Evolutionary conservation across 2,329 filamentous ascomycete species (phyloP), one percentile per base, ranked within the genome.

Genomic region (Pseudocercospora pini-densiflorae): DNA sequence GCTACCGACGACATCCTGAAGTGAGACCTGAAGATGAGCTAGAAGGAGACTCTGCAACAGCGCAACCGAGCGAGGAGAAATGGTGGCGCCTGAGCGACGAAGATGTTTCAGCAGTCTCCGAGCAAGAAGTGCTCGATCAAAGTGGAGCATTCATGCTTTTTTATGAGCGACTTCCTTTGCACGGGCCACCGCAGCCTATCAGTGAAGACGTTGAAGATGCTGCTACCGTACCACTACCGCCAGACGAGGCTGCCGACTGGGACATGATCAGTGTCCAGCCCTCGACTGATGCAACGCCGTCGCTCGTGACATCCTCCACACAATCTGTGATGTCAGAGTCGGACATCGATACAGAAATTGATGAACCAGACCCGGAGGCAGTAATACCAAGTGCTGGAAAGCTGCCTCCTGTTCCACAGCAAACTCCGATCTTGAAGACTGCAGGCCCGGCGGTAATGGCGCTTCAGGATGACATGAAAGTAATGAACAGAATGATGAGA

Each of bases 21-120:
- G 9, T 53, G 1, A 49, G 47, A 0, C 45, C 23, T 23, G n/a
- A 23, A 47, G 21, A 70, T 5, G 73, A 75, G 0, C 69, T 78
- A 2, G 67, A 73, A 5, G 53, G 68, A 27, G 65, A 70, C 1
- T 68, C 73, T 9, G 61, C 71, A 29, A 36, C 53, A 5, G 12
- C 9, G 31, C 3, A 1, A 5, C 10, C 33, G n/a, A 63, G 69
- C 27, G 71, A 82, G 14, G 82, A 86, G 70, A 86, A 88, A 66
- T 98, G 95, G 95, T 99, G 93, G 90, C 86, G 92, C 16, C 84
- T 98, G 29, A 98, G 94, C 77, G 94, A 98, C 74, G 92, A 97
- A 67, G 89, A 91, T 68, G 94, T 98, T 7, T 87, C 84, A 67
- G 84, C 87, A 70, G 90, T 94, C 24, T 87, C 87, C 21, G 92